phyloP scores from a whole-genome alignment of 257 asterid species.

The Coffea eugenioides region DNA sequence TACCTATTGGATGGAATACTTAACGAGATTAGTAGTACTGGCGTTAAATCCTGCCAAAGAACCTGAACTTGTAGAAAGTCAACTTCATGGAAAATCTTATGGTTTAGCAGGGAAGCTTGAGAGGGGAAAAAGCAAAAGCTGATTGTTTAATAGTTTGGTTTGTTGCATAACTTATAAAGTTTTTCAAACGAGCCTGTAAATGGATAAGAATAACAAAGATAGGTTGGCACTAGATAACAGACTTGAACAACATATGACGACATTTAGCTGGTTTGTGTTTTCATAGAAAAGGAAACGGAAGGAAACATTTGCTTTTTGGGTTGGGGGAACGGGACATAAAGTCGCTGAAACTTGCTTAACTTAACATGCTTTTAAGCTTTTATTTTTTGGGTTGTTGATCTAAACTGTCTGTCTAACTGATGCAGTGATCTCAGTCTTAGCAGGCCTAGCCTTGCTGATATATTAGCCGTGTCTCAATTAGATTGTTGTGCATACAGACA shows the following conservation, averaged over 20 bases:
- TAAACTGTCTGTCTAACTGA: neutral
- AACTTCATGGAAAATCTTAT: neutral
- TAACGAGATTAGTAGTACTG: neutral
- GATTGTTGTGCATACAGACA: neutral
- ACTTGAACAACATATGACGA: neutral
- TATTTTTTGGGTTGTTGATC: neutral
- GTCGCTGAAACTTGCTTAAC: too few relatives aligned
- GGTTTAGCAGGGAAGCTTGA: neutral
- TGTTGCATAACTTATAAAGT: neutral
- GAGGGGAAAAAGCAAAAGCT: too few relatives aligned
- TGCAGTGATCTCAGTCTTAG: neutral
- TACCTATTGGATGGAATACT: neutral
- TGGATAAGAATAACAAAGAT: too few relatives aligned
- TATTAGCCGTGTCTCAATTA: neutral
- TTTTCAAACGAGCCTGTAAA: too few relatives aligned
- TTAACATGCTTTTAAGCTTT: neutral
- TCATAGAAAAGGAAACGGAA: too few relatives aligned
- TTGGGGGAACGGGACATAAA: neutral
- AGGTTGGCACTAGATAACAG: neutral
- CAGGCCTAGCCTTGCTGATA: neutral
- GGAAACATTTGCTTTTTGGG: neutral
- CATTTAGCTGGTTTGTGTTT: neutral
- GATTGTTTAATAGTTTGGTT: neutral
- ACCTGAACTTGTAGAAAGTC: neutral
- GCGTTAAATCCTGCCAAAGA: neutral